A percentile compares a stretch with the other conserved stretches of the same genome.
These are phyloP conservation scores for Botryotinia convoluta DNA, from an alignment of 2,329 filamentous ascomycete species.

Conservation along the genomic window DNA sequence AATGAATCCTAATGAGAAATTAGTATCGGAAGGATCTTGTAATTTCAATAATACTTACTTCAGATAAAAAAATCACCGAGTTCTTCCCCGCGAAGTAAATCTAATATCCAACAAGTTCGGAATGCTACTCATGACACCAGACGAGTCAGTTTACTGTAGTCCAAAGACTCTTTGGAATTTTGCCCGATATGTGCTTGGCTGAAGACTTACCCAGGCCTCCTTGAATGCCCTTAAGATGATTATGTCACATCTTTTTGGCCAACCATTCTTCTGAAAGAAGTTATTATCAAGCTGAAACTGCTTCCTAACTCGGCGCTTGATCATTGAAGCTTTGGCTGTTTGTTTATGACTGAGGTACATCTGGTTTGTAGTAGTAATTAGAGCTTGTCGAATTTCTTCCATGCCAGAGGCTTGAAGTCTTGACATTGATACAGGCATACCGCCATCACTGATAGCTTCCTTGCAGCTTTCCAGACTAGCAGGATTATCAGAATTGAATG, in stretches of 20 bases:
- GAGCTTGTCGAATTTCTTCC: background rate
- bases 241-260: background rate
- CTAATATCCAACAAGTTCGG: background rate
- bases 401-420: background rate
- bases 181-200: background rate
- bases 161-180: background rate
- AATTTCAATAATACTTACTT: background rate
- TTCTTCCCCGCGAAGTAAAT: rapidly evolving
- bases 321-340: background rate
- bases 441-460: background rate
- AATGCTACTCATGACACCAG: background rate
- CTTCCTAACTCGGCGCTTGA: background rate
- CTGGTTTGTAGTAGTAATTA: background rate
- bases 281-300: background rate
- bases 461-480: no score
- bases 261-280: background rate
- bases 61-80: no score
- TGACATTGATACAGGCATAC: no score
- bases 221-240: background rate
- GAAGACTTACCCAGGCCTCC: slow-evolving; percentile 7
- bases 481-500: background rate
- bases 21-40: background rate
- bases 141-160: background rate
- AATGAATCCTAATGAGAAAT: background rate
- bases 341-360: background rate